Conservation (phyloP, 306 rosid genomes). For the Malus sieversii region DNA sequence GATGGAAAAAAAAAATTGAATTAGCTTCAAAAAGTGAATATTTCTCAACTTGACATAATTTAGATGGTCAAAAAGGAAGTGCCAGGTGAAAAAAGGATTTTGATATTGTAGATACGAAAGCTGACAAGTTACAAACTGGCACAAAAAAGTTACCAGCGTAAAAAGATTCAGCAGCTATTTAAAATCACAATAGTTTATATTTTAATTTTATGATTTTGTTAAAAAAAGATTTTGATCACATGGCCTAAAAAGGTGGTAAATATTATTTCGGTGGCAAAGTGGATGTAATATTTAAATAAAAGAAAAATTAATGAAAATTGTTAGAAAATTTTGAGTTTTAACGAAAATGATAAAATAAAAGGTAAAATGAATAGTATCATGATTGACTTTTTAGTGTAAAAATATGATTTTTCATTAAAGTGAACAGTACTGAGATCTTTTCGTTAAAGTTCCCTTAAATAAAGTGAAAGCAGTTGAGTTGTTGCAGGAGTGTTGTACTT, state of each 20-base stretch:
- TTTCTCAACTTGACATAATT: not conserved
- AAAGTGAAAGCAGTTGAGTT: not conserved
- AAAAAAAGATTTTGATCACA: not conserved
- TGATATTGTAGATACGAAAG: not conserved
- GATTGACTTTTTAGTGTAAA: too few species aligned
- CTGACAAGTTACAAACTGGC: not conserved
- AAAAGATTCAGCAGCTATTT: not conserved
- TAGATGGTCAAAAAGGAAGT: not conserved
- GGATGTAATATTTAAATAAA: not conserved
- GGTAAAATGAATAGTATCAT: too few species aligned
- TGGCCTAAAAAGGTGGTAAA: not conserved
- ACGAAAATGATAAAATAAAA: too few species aligned
- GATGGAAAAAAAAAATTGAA: too few species aligned
- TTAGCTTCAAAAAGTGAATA: not conserved
- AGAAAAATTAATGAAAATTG: too few species aligned
- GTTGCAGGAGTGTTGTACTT: not conserved
- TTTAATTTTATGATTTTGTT: not conserved
- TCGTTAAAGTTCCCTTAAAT: not conserved
- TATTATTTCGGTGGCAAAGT: not conserved
- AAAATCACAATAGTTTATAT: not conserved
- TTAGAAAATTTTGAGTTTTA: too few species aligned
- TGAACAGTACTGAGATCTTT: too few species aligned
- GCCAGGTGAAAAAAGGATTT: not conserved
- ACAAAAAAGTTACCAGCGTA: not conserved
- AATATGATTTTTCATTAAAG: too few species aligned